phyloP scores from a whole-genome alignment of 2,329 filamentous ascomycete genomes.

The Juglanconis sp. region DNA sequence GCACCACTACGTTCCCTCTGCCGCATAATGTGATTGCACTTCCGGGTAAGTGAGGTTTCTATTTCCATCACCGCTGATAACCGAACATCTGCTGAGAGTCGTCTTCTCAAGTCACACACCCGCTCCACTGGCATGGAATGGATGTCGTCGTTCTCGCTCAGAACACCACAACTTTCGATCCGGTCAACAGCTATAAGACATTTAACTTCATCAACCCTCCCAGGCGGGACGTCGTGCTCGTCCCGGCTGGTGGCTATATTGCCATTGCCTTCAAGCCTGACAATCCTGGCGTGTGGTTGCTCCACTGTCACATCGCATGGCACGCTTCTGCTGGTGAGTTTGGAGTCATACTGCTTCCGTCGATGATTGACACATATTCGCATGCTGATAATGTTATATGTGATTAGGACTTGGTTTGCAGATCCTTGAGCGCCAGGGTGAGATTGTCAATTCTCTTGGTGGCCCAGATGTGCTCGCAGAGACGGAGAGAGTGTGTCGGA shows the following conservation, averaged over 20 bases:
- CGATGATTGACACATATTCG: too few relatives aligned
- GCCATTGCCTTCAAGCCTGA: constrained; percentile 36
- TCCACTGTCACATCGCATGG: constrained; percentile 43
- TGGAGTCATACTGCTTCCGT: not conserved
- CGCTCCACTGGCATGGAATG: constrained; percentile 24
- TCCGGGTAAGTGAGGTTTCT: not conserved
- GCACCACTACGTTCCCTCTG: constrained; percentile 2
- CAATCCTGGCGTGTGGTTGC: constrained; percentile 41
- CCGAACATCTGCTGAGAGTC: not conserved
- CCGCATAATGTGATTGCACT: not conserved
- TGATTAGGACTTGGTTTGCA: constrained; percentile 13
- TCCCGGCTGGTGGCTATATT: constrained; percentile 34
- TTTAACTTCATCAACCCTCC: constrained; percentile 34
- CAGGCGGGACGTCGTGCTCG: constrained; percentile 34
- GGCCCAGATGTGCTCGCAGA: constrained; percentile 8
- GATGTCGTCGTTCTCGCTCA: constrained; percentile 31
- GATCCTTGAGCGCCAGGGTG: constrained; percentile 9
- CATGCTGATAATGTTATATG: not conserved
- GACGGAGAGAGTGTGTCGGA: constrained; percentile 13
- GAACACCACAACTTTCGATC: constrained; percentile 20
- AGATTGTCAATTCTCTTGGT: constrained; percentile 9
- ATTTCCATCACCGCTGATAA: too few relatives aligned
- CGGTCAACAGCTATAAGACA: constrained; percentile 3
- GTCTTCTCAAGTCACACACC: constrained; percentile 5
- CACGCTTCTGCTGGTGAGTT: constrained; percentile 31